phyloP scores from a whole-genome alignment of 257 asterid genomes.

The Solanum tacnaense region DNA sequence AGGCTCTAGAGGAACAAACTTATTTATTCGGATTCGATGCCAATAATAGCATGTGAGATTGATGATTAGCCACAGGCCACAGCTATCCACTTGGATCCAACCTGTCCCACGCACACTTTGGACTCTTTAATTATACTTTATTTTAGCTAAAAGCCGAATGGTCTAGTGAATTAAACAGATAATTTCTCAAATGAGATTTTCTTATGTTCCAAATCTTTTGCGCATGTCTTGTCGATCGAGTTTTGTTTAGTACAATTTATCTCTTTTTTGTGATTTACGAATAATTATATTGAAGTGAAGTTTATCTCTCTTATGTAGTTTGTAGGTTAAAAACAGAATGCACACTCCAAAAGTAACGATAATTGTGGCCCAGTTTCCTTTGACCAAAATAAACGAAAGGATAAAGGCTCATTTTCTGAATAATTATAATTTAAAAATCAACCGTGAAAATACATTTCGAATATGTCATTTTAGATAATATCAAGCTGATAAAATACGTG shows the following conservation, averaged over 20 bases:
- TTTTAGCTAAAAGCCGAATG: not conserved
- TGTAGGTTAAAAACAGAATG: not conserved
- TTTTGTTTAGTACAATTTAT: not conserved
- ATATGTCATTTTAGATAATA: not conserved
- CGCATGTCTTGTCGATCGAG: fast-evolving
- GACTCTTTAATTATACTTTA: not conserved
- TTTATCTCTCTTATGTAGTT: too few relatives aligned
- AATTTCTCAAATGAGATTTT: not conserved
- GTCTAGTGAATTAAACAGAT: not conserved
- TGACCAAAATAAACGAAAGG: not conserved
- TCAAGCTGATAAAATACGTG: not conserved
- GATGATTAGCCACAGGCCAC: not conserved
- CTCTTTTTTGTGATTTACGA: not conserved
- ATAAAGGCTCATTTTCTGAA: not conserved
- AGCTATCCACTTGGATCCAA: not conserved
- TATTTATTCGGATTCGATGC: not conserved
- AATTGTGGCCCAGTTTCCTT: fast-evolving
- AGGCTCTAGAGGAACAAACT: not conserved
- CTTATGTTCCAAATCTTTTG: not conserved
- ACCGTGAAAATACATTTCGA: fast-evolving
- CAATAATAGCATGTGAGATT: not conserved
- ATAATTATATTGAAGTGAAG: fast-evolving
- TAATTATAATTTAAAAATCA: not conserved
- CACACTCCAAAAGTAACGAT: fast-evolving
- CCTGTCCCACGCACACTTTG: not conserved